Conservation (phyloP, 169 alveolate genomes). For the Babesia caballi region DNA sequence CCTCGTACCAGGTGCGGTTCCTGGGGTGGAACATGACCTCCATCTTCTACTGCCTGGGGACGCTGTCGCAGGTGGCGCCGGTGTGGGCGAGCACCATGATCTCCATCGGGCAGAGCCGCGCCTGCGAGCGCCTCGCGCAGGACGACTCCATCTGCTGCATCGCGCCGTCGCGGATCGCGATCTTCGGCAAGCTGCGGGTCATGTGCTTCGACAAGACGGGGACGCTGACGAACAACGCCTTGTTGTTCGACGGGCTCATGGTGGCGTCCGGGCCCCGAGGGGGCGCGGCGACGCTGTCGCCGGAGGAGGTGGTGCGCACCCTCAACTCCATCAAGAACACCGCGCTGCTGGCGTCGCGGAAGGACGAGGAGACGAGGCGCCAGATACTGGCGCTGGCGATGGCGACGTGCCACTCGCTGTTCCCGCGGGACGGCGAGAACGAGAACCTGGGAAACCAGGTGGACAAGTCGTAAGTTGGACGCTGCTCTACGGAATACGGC, state of each 20-base stretch:
- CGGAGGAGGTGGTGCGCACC: conserved; percentile 17
- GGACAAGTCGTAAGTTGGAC: conserved; percentile 63
- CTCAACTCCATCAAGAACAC: neutral
- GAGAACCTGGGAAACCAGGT: conserved; percentile 64
- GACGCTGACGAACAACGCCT: conserved; percentile 92
- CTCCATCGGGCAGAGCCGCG: conserved; percentile 89
- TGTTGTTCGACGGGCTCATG: conserved; percentile 78
- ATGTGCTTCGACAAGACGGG: conserved; percentile 97
- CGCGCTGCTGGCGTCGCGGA: neutral
- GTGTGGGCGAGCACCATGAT: conserved; percentile 94
- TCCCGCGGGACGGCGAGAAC: conserved; percentile 36
- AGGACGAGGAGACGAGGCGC: conserved; percentile 10
- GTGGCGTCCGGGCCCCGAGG: neutral
- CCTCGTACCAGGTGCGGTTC: conserved; percentile 72
- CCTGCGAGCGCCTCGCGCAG: conserved; percentile 86
- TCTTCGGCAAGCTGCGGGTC: conserved; percentile 93
- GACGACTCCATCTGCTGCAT: conserved; percentile 86
- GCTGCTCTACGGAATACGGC: neutral
- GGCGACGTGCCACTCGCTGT: conserved; percentile 65
- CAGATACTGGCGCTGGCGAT: conserved; percentile 52
- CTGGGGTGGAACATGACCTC: conserved; percentile 81
- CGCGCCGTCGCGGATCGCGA: conserved; percentile 93
- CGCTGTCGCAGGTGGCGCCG: conserved; percentile 84
- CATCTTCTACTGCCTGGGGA: conserved; percentile 82
- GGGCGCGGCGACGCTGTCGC: neutral